Base-by-base conservation (phyloP, 2,329 filamentous ascomycete species). In the Verticillium albo-atrum region DNA sequence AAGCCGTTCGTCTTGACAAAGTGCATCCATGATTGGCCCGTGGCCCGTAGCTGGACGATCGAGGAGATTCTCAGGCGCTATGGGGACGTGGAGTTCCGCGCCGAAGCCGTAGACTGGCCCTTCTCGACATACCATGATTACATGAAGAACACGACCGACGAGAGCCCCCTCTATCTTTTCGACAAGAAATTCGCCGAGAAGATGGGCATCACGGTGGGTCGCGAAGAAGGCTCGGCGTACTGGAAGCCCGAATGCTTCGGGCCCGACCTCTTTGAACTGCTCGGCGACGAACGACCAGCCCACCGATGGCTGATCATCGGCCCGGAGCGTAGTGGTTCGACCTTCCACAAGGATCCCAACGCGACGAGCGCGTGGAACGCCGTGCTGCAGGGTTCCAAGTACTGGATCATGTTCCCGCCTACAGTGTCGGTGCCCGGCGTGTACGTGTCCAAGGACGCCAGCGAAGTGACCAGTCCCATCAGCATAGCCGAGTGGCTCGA, bases 371-470 rank as follows among this genome's bases (percentile, higher is more conserved):
- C 95, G 0, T 98, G 94, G 95, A 98, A 98, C 71, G 94, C 93
- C 1, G 91, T 97, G 15, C 25, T 57, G 15, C 42, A 89, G 61
- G 95, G 94, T 5, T 86, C 89, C 34, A 98, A 98, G 71, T 98
- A 98, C 79, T 98, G 95, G 94, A 94, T 98, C 72, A 96, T 98
- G 92, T 98, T 98, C 70, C 92, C 92, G 0, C 89, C 90, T 0
- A 86, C 86, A 0, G 84, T 87, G 0, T 81, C 87, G 3, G 92
- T 95, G 6, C 94, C 94, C 0, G 94, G 94, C 3, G 93, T 98
- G 37, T 96, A 89, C 67, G 91, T 97, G 50, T 96, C 91, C 4
- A 82, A 87, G 42, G 95, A 98, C 70, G 89, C 91, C 70, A 93
- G 91, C 70, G 94, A 98, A 74, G 93, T 98, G 56, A 98, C 94